Base-by-base conservation (phyloP, 129 eudicot genomes). In the Pseudognaphalium luteoalbum region DNA sequence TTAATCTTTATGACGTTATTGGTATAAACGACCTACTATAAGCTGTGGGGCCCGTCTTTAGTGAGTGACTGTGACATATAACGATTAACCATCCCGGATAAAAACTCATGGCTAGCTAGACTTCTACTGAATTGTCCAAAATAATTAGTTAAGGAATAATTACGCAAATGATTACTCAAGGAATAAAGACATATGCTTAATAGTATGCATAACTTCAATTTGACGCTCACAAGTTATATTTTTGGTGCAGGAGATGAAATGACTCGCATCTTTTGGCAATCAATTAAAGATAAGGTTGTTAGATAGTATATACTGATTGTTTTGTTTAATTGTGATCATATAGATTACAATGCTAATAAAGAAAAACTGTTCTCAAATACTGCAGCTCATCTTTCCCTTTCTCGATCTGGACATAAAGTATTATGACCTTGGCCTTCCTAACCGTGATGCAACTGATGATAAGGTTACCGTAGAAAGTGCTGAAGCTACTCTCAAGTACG, bases 361-460 rank as follows among this genome's bases (percentile, higher is more conserved):
- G 15, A n/a, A 10, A 6, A 14, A 21, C 60, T 78, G 0, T 34
- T 15, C 32, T 70, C 14, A 21, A 72, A 4, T 84, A 44, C 6
- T 77, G 61, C 91, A 93, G 98, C 90, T 93, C 62, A 88, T 93
- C n/a, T 81, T 90, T 37, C 98, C 98, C 41, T 93, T 93, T 62
- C 16, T 93, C 82, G 98, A 93, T 28, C 82, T 93, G 79, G 98
- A 93, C 73, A 93, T 93, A 4, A 93, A 90, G 80, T 93, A 93
- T 82, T 93, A 82, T 47, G 97, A 90, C 88, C 98, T 93, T 75
- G 98, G 98, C 54, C 91, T 94, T 73, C 90, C 93, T 39, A 89
- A 94, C 64, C 96, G 98, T 57, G 97, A 93, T 84, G 98, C 96
- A 16, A 93, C 97, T 8, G 91, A 93, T 76, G 97, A 93, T 72